Evolutionary conservation across 2,329 filamentous ascomycete genomes (phyloP), one percentile per base, ranked within the genome.

Genomic region (Penicillium brevicompactum): DNA sequence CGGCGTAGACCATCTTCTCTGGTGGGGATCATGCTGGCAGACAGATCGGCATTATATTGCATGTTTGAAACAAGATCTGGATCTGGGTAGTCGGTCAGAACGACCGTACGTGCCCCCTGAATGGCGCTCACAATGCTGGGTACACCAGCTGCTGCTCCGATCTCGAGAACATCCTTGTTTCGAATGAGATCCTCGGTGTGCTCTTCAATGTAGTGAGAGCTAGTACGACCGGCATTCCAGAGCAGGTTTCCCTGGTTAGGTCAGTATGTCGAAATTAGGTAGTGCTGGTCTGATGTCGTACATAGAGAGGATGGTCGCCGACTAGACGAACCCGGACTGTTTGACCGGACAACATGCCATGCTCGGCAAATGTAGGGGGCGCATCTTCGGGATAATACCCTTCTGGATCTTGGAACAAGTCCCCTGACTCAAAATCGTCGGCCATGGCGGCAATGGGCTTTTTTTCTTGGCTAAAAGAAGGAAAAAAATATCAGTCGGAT

Each of bases 21-120:
- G 8, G 55, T 40, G 13, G 69, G 65, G 27, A 76, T 71, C 65
- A 58, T 78, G 68, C 59, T 77, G 71, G 71, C 82, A 82, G 70
- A 84, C 76, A 61, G 82, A 70, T 67, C 64, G 56, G 95, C 87
- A 71, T 97, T 97, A 72, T 85, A 83, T 64, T 83, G 82, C 74
- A 97, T 86, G 67, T 91, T 95, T 18, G 83, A 80, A 22, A 97
- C 81, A n/a, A 97, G 80, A 21, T 95, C 91, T 40, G 82, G 80
- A 72, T 97, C 92, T 0, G 91, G 91, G 70, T 91, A 97, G 73
- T 97, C 92, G 7, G 92, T 96, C 64, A 93, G 87, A 9, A 97
- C 88, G 30, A 75, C 85, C 49, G 78, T 83, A 47, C 73, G 74
- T 2, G 92, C 92, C 13, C 89, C 90, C 38, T 88, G 81, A 32